Percentiles rank a stretch among this genome's conserved stretches.
phyloP scores from a whole-genome alignment of 208 protist genomes.

The Leishmania tarentolae region DNA sequence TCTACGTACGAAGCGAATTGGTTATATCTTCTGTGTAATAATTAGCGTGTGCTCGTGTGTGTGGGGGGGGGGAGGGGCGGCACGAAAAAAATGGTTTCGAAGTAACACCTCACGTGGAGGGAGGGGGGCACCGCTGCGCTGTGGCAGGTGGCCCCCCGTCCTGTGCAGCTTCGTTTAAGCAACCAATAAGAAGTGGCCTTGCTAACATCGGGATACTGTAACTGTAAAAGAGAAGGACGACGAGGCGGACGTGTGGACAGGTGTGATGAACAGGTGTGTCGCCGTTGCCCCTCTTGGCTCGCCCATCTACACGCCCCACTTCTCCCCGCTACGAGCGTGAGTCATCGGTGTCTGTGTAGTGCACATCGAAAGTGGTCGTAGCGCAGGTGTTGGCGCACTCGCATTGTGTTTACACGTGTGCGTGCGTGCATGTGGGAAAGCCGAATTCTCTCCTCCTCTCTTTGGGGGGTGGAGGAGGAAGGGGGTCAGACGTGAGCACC shows the following conservation, averaged over 20 bases:
- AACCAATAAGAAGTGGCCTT: neutral
- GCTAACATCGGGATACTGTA: neutral
- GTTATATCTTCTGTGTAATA: no score
- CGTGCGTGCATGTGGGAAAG: neutral
- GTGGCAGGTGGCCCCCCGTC: neutral
- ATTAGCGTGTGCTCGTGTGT: no score
- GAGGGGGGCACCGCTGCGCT: no score
- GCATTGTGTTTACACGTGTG: neutral
- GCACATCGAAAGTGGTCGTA: neutral
- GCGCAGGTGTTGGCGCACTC: neutral
- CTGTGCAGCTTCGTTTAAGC: neutral
- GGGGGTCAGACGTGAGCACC: neutral
- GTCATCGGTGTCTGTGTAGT: neutral
- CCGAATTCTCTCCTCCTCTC: neutral
- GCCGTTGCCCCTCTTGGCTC: neutral
- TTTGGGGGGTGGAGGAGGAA: neutral
- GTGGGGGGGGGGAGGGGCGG: no score
- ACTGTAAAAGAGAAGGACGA: neutral
- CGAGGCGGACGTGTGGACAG: neutral
- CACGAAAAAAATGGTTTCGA: neutral
- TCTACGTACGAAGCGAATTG: no score
- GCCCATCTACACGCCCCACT: neutral
- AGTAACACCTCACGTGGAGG: neutral
- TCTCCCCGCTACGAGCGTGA: neutral
- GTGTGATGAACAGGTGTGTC: neutral